Percentiles rank a stretch among this genome's conserved stretches.
phyloP scores from a whole-genome alignment of 139 green algal genomes.

The Micractinium conductrix region DNA sequence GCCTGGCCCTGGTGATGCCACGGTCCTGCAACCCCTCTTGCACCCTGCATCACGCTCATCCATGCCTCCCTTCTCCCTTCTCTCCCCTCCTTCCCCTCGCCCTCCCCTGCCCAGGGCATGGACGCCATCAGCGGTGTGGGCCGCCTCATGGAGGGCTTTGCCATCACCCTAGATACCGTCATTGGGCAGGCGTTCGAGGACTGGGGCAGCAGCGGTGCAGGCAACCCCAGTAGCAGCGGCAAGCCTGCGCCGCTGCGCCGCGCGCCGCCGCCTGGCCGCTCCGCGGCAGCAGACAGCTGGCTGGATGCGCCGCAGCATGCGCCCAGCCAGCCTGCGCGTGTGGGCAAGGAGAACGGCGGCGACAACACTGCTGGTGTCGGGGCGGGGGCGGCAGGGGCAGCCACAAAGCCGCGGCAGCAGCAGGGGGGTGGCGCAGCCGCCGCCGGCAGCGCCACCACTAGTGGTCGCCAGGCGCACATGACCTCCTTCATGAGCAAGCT shows the following conservation, averaged over 20 bases:
- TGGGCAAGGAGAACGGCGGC: not conserved
- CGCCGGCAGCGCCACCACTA: not conserved
- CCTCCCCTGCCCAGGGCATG: slow-evolving; percentile 5
- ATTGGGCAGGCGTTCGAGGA: slow-evolving; percentile 56
- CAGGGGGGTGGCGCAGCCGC: not conserved
- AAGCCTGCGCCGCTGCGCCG: too few species aligned
- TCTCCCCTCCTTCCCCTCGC: not conserved
- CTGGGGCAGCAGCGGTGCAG: too few species aligned
- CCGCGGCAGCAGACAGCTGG: not conserved
- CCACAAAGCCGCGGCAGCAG: not conserved
- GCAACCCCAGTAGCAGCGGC: slow-evolving; percentile 5
- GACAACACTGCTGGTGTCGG: not conserved
- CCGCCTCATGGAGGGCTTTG: slow-evolving; percentile 50
- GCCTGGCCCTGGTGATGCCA: too few species aligned
- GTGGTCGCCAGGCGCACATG: slow-evolving; percentile 19
- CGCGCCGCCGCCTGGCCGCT: not conserved
- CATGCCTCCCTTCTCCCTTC: too few species aligned
- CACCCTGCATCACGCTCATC: too few species aligned
- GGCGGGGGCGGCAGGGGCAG: not conserved
- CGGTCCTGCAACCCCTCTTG: too few species aligned
- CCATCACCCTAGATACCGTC: slow-evolving; percentile 45
- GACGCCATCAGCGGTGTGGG: slow-evolving; percentile 42
- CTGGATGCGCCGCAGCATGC: not conserved
- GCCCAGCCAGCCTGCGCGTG: too few species aligned
- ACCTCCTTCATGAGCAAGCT: slow-evolving; percentile 37